phyloP scores from a whole-genome alignment of 1,284 basidiomycete species.

The Ustanciosporium gigantosporum region DNA sequence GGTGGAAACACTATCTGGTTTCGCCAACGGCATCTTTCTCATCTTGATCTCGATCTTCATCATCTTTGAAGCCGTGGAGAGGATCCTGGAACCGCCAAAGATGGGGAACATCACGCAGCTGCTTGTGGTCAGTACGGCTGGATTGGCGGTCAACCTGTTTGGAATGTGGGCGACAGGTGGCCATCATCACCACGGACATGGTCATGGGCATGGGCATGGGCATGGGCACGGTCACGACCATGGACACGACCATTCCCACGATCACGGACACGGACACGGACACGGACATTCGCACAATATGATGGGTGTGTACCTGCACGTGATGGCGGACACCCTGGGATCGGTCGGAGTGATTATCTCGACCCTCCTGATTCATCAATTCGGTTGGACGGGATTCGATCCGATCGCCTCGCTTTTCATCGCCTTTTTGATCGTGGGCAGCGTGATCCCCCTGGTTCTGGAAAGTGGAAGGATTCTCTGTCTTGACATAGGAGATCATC shows the following conservation, averaged over 20 bases:
- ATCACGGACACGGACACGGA: slow-evolving; percentile 57
- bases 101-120: slow-evolving; percentile 92
- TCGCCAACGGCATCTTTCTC: slow-evolving; percentile 95
- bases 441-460: slow-evolving; percentile 89
- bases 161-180: slow-evolving; percentile 97
- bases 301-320: slow-evolving; percentile 90
- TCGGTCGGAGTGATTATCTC: slow-evolving; percentile 99
- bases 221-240: slow-evolving; percentile 58
- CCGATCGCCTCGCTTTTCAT: slow-evolving; percentile 97
- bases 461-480: slow-evolving; percentile 88
- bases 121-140: slow-evolving; percentile 82
- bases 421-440: slow-evolving; percentile 89
- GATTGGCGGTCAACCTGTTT: slow-evolving; percentile 90
- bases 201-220: slow-evolving; percentile 55
- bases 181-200: slow-evolving; percentile 60
- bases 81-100: slow-evolving; percentile 92
- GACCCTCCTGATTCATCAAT: slow-evolving; percentile 90
- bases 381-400: slow-evolving; percentile 99
- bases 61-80: slow-evolving; percentile 93
- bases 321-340: slow-evolving; percentile 67
- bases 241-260: slow-evolving; percentile 75
- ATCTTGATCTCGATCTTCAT: slow-evolving; percentile 97
- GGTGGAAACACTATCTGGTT: slow-evolving; percentile 98
- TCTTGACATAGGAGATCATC: slow-evolving; percentile 76
- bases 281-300: slow-evolving; percentile 92